Percentiles rank a stretch among this genome's conserved stretches.
Conservation (phyloP, 306 rosid species). For the Cicer arietinum region DNA sequence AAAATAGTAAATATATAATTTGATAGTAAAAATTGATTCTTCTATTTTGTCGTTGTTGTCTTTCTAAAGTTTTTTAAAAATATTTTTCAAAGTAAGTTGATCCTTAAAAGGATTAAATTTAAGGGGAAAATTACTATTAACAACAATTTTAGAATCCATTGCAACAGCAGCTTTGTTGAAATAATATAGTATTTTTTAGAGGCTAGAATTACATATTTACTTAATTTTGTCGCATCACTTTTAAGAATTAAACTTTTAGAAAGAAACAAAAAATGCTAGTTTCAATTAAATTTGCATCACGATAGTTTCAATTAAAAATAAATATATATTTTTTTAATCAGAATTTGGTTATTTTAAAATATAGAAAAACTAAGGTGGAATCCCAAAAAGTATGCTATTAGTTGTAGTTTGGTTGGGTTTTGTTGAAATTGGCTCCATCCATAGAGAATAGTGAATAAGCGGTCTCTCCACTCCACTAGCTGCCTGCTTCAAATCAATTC, state of each 20-base stretch:
- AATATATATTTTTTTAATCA: neutral
- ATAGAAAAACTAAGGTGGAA: no score
- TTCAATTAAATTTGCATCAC: neutral
- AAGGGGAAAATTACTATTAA: no score
- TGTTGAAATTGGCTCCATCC: neutral
- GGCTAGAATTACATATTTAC: neutral
- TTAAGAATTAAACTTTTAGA: no score
- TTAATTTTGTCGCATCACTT: neutral
- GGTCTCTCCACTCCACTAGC: slow-evolving; percentile 35
- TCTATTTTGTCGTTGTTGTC: no score
- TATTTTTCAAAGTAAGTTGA: no score
- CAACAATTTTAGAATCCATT: neutral
- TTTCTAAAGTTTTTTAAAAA: no score
- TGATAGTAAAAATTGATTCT: no score
- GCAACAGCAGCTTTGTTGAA: neutral
- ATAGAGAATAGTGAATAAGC: slow-evolving; percentile 17
- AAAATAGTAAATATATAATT: no score
- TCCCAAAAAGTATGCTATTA: neutral
- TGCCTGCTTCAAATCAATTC: slow-evolving; percentile 5
- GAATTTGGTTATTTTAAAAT: no score
- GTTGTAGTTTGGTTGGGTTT: neutral
- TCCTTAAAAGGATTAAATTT: no score
- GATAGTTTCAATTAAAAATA: no score
- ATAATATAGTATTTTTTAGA: neutral
- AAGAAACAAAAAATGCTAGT: neutral